Evolutionary conservation across 352 stramenopile genomes (phyloP).

Genomic region (Phytopythium delawarense): DNA sequence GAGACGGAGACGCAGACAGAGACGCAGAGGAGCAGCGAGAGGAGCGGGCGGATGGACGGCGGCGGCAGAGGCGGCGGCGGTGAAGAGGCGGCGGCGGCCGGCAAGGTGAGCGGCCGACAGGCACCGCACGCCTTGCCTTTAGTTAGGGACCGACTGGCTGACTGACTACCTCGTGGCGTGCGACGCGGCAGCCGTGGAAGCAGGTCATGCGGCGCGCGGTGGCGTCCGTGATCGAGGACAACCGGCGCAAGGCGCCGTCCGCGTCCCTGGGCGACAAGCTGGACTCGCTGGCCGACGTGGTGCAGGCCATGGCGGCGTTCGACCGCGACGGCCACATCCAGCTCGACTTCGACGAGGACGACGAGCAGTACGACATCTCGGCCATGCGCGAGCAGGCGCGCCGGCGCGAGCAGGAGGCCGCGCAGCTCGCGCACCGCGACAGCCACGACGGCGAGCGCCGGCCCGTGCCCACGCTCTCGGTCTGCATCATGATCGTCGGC

Average conservation of each 20-base stretch:
- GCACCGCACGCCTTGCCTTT: too few relatives aligned
- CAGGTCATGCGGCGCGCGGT: conserved; percentile 15
- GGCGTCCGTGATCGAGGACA: conserved; percentile 20
- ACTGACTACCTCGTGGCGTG: too few relatives aligned
- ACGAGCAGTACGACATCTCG: conserved; percentile 41
- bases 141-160: too few relatives aligned
- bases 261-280: conserved; percentile 12
- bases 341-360: conserved; percentile 44
- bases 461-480: conserved; percentile 26
- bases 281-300: conserved; percentile 32
- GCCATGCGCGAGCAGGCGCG: conserved; percentile 24
- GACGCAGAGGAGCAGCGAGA: background rate
- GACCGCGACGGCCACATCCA: conserved; percentile 43
- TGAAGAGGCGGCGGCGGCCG: background rate
- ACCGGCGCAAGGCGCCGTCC: background rate
- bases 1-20: background rate
- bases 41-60: background rate
- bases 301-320: conserved; percentile 41
- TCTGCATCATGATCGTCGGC: conserved; percentile 84
- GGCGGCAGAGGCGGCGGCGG: background rate
- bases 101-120: background rate
- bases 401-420: conserved; percentile 15
- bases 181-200: conserved; percentile 20
- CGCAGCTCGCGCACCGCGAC: background rate
- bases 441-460: conserved; percentile 9